phyloP scores from a whole-genome alignment of 2,329 filamentous ascomycete genomes.

The Phaeomoniella chlamydospora region DNA sequence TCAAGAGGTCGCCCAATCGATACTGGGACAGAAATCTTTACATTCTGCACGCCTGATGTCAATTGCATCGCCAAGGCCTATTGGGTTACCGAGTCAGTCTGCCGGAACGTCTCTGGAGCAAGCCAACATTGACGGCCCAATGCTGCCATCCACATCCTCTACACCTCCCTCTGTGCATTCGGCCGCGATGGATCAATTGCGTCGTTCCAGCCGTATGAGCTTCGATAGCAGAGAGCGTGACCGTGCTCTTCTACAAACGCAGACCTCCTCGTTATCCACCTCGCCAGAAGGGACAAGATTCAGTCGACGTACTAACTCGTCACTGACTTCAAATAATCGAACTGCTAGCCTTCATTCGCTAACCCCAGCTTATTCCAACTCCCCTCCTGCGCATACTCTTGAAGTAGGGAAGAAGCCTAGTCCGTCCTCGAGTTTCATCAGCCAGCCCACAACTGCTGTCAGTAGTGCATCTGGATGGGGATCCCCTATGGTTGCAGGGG shows the following conservation, averaged over 20 bases:
- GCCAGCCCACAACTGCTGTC: neutral
- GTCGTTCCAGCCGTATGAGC: neutral
- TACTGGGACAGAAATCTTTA: slow-evolving; percentile 1
- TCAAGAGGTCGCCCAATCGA: slow-evolving; percentile 18
- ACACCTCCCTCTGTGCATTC: neutral
- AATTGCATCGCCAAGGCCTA: neutral
- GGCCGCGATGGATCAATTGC: neutral
- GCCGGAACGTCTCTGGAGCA: neutral
- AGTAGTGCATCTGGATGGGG: neutral
- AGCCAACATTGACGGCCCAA: neutral
- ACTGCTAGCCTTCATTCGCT: slow-evolving; percentile 10
- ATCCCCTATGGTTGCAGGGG: neutral
- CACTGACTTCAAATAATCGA: slow-evolving; percentile 6
- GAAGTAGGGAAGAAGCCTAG: neutral
- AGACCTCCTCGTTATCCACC: slow-evolving; percentile 9
- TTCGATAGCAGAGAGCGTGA: slow-evolving; percentile 5
- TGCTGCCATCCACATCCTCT: neutral
- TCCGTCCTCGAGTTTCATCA: neutral
- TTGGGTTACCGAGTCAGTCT: neutral
- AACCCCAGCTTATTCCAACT: slow-evolving; percentile 11
- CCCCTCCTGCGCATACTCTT: slow-evolving; percentile 6
- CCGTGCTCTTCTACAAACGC: slow-evolving; percentile 5
- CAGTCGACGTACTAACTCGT: slow-evolving; percentile 5
- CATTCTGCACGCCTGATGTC: neutral
- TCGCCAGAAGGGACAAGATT: slow-evolving; percentile 11